Evolutionary conservation across 192 early-diverging fungal species (phyloP).

Genomic region (Mortierella hygrophila): DNA sequence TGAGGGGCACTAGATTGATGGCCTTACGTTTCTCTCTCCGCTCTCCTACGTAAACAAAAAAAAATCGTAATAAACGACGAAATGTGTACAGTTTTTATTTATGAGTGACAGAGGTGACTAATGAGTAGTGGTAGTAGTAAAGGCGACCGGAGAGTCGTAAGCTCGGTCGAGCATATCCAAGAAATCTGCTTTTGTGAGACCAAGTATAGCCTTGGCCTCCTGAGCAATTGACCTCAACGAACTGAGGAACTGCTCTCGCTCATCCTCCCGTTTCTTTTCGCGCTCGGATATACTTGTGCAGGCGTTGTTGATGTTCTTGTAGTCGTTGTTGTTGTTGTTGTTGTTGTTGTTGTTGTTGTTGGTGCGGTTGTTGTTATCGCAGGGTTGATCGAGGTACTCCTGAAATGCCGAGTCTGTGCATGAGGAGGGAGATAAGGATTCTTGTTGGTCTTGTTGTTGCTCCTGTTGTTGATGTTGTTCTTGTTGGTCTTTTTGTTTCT

Average conservation of each 20-base stretch:
- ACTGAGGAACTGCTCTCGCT: neutral
- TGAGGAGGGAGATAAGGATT: conserved; percentile 4
- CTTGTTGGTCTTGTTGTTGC: neutral
- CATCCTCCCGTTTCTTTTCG: neutral
- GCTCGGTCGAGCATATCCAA: neutral
- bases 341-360: neutral
- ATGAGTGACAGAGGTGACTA: neutral
- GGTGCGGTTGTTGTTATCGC: neutral
- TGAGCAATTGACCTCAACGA: neutral
- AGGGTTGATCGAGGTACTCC: neutral
- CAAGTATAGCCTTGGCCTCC: neutral
- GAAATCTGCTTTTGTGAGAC: neutral
- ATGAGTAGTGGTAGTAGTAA: neutral
- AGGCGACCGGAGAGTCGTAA: neutral
- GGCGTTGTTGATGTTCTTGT: neutral
- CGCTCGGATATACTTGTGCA: neutral
- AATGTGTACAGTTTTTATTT: neutral
- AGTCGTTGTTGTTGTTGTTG: neutral
- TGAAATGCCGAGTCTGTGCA: conserved; percentile 3
- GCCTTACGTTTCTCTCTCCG: no score
- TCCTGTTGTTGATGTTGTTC: neutral
- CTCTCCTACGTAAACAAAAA: no score
- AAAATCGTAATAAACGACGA: no score
- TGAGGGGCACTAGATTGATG: conserved; percentile 65
- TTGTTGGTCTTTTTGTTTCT: neutral